Evolutionary conservation across 164 flowering plant species (phyloP), one percentile per base, ranked within the genome.

Genomic region (Berberis vulgaris): DNA sequence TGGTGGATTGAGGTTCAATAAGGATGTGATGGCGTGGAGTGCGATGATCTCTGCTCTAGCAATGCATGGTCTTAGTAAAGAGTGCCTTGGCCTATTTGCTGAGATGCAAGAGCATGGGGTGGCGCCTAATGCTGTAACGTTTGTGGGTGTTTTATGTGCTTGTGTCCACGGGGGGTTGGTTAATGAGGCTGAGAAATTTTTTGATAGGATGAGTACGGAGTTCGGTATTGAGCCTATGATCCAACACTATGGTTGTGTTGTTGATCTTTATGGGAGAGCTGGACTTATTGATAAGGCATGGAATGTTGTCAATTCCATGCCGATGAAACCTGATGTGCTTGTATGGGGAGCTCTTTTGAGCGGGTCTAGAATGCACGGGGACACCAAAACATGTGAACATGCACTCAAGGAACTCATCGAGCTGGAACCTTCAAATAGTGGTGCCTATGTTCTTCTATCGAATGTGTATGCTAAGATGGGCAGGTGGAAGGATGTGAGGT

Each of bases 1-100:
- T 26, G 26, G 26, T 69, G 78, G 78, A 60, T 69, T 65, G 58
- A 80, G 85, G 85, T 80, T 71, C 61, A 65, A 67, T 13, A 82
- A 60, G 77, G 82, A 73, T 66, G 76, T 78, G 63, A 91, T 89
- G 65, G 83, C 96, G 47, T 92, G 96, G 96, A 89, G 96, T 80
- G 83, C 96, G 11, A 66, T 92, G 41, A 79, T 89, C 71, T 80
- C 86, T 65, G 89, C 85, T 69, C 79, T 83, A 80, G 82, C 86
- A 58, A 74, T 72, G n/a, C 42, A 68, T 63, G 79, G 83, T 2
- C 46, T 82, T 78, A 87, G 94, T 90, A 12, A 42, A 57, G 84
- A 85, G 49, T 84, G 91, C 65, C 76, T 92, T 49, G 55, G 64
- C 65, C 60, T 82, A 41, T 89, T 85, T 59, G 68, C 74, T 53